Percentiles rank a stretch among this genome's conserved stretches.
Evolutionary conservation across 306 rosid species (phyloP).

Genomic region (Betula pendula): DNA sequence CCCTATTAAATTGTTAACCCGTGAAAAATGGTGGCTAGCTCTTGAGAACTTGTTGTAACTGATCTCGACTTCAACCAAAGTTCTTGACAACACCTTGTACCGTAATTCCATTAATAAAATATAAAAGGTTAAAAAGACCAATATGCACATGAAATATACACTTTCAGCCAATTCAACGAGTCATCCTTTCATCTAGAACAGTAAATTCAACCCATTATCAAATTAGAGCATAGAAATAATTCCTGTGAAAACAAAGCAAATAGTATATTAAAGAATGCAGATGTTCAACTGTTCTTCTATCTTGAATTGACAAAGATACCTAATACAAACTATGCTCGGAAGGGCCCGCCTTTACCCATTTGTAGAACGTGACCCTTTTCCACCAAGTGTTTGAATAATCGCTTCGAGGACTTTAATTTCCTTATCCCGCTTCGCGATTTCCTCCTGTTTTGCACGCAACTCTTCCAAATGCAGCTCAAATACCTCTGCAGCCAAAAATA

Average conservation of each 20-base stretch:
- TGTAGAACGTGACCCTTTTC: conserved; percentile 42
- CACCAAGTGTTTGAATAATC: conserved; percentile 86
- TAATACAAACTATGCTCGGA: conserved; percentile 6
- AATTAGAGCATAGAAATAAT: not conserved
- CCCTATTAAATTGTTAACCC: too few species aligned
- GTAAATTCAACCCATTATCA: not conserved
- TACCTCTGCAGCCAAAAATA: conserved; percentile 57
- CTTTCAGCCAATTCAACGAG: not conserved
- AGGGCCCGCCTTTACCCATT: conserved; percentile 20
- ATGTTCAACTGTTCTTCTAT: conserved; percentile 20
- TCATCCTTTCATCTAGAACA: not conserved
- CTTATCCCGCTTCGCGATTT: conserved; percentile 77
- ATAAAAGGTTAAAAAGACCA: not conserved
- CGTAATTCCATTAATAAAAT: too few species aligned
- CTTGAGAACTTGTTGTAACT: too few species aligned
- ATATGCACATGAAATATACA: not conserved
- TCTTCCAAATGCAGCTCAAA: conserved; percentile 96
- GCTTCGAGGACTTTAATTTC: conserved; percentile 87
- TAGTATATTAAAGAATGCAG: conserved; percentile 1
- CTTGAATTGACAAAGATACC: conserved; percentile 32
- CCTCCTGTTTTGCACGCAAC: conserved; percentile 77
- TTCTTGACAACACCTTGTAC: too few species aligned
- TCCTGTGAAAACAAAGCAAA: not conserved
- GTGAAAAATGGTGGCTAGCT: too few species aligned
- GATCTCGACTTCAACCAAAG: not conserved